Percentiles rank a stretch among this genome's conserved stretches.
These are phyloP conservation scores for Monosporascus sp. DNA, from an alignment of 2,329 filamentous ascomycete genomes.

Conservation along the genomic window DNA sequence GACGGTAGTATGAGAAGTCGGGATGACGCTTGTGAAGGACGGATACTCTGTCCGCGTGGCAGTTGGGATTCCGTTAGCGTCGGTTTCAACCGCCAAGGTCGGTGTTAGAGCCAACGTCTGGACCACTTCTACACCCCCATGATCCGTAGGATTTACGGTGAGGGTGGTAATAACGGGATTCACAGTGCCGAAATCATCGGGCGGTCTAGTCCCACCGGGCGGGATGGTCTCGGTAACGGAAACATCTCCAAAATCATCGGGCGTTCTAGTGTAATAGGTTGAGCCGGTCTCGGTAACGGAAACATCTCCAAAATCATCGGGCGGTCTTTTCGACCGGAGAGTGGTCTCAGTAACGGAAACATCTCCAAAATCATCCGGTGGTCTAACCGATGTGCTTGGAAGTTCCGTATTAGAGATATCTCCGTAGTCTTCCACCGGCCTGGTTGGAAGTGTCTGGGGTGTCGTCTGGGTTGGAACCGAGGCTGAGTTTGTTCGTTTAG, in stretches of 20 bases:
- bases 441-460: neutral
- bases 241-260: neutral
- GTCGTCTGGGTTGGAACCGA: neutral
- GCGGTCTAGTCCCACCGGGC: neutral
- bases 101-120: constrained; percentile 8
- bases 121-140: neutral
- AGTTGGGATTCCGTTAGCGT: constrained; percentile 7
- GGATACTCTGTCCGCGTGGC: constrained; percentile 7
- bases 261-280: too few species aligned
- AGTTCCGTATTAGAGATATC: too few species aligned
- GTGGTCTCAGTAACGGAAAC: neutral
- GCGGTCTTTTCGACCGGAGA: neutral
- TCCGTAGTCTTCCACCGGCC: too few species aligned
- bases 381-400: neutral
- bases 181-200: constrained; percentile 6
- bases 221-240: neutral
- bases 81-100: constrained; percentile 2
- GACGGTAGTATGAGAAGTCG: constrained; percentile 11
- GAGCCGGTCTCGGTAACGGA: constrained; percentile 3
- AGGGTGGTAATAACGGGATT: constrained; percentile 4
- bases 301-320: neutral
- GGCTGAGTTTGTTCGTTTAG: neutral
- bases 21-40: constrained; percentile 5
- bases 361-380: constrained; percentile 4
- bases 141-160: neutral